Evolutionary conservation across 352 stramenopile species (phyloP), one percentile per base, ranked within the genome.

Genomic region (Thalassiosira hispida): DNA sequence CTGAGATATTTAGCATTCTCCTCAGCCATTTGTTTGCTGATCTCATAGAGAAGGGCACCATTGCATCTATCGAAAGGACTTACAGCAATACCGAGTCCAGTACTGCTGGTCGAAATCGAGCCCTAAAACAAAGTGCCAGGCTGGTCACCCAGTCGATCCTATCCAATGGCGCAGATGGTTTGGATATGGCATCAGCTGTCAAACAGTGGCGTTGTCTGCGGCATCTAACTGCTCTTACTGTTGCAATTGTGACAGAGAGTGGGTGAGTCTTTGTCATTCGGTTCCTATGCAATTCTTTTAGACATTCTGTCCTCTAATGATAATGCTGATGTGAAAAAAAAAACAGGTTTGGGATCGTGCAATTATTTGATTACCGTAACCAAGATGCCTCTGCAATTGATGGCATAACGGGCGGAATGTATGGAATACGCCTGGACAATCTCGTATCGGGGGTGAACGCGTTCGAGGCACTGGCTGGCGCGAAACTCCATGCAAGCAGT

Each of bases 71-170:
- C 12, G 78, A 87, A 70, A 57, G 62, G n/a, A 75, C 67, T 5
- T 82, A 73, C 51, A 60, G 6, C 18, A 47, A 66, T 23, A 44
- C 52, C n/a, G 77, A 76, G 14, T 29, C 65, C 40, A 52, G 18
- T 9, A 57, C 23, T 57, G 33, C 63, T 23, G 70, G 66, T 40
- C 44, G 44, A 25, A 91, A 91, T 60, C 70, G 68, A 47, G 73
- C 84, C 18, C 66, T 93, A 14, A 94, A 93, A 69, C 78, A 88
- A 59, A 92, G 82, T 57, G 90, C 90, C 14, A 83, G 78, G 49
- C 59, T 94, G 5, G 86, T 94, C 18, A 94, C 90, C 12, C 78
- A 90, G 59, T 71, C 83, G 4, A 93, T 94, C 65, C 59, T 92
- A 14, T 86, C 77, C 1, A 91, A 90, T 66, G 78, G 77, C 3